phyloP scores from a whole-genome alignment of 768 basidiomycete species.

The Brasilioporus rufonigricans region DNA sequence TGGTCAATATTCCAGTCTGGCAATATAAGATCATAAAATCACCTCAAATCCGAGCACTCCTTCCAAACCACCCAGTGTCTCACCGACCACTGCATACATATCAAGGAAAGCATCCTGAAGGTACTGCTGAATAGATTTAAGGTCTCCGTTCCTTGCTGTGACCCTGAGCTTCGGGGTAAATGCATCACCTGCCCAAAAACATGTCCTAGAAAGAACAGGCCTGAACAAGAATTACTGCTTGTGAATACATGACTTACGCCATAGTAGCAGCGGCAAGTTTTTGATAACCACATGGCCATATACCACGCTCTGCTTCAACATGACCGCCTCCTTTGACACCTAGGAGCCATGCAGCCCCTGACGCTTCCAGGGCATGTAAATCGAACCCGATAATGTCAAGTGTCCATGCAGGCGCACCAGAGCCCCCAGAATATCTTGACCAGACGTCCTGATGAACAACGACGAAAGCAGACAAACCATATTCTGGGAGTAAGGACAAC shows the following conservation, averaged over 20 bases:
- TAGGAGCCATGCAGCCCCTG: conserved; percentile 83
- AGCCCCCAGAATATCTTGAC: conserved; percentile 93
- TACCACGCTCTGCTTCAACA: conserved; percentile 71
- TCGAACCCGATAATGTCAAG: conserved; percentile 85
- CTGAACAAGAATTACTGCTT: background rate
- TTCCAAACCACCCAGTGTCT: conserved; percentile 68
- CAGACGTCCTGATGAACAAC: conserved; percentile 94
- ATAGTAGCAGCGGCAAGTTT: conserved; percentile 92
- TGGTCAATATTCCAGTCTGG: conserved; percentile 1
- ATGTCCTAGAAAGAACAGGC: conserved; percentile 51
- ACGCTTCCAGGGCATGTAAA: conserved; percentile 71
- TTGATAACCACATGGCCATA: conserved; percentile 94
- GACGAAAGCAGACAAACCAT: conserved; percentile 72
- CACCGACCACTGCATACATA: conserved; percentile 68
- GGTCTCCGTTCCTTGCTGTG: conserved; percentile 43
- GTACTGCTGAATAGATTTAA: conserved; percentile 73
- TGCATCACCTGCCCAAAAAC: conserved; percentile 90
- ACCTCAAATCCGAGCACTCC: conserved; percentile 92
- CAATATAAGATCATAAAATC: conserved; percentile 6
- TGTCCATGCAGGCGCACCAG: conserved; percentile 97
- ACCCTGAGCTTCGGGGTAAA: conserved; percentile 76
- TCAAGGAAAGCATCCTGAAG: conserved; percentile 80
- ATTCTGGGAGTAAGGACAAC: conserved; percentile 66
- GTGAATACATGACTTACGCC: conserved; percentile 53
- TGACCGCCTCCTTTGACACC: conserved; percentile 79